A percentile compares a stretch with the other conserved stretches of the same genome.
These are phyloP conservation scores for Ascochyta rabiei DNA, from an alignment of 2,329 filamentous ascomycete genomes.

Conservation along the genomic window DNA sequence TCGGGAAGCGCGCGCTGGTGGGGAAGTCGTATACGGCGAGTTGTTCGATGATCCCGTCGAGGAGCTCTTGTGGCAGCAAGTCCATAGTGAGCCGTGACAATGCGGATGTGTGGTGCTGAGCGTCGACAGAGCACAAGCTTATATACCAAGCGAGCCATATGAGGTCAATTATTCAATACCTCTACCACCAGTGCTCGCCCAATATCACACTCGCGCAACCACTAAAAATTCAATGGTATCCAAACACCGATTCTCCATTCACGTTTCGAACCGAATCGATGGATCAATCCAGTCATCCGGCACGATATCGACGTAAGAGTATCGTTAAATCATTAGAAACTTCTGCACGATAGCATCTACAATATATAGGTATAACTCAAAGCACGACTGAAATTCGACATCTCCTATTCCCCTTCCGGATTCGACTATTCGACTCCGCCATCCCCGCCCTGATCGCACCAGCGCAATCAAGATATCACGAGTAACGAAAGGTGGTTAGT, in stretches of 20 bases:
- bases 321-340: neutral
- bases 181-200: neutral
- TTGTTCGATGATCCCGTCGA: conserved; percentile 7
- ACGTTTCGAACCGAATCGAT: neutral
- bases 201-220: neutral
- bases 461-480: conserved; percentile 2
- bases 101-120: neutral
- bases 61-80: conserved; percentile 11
- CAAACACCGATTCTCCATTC: neutral
- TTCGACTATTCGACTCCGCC: neutral
- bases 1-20: conserved; percentile 12
- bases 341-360: conserved; percentile 4
- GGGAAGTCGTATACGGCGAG: conserved; percentile 5
- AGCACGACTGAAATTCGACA: neutral
- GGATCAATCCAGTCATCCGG: neutral
- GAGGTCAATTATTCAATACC: neutral
- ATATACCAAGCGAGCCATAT: neutral
- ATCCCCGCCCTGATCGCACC: neutral
- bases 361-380: conserved; percentile 7
- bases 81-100: conserved; percentile 7
- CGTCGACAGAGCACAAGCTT: neutral
- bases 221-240: neutral
- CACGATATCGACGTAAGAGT: neutral
- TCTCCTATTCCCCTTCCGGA: neutral
- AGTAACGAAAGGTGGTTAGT: neutral